Conservation (phyloP, 257 asterid species). For the Nicotiana otophora region DNA sequence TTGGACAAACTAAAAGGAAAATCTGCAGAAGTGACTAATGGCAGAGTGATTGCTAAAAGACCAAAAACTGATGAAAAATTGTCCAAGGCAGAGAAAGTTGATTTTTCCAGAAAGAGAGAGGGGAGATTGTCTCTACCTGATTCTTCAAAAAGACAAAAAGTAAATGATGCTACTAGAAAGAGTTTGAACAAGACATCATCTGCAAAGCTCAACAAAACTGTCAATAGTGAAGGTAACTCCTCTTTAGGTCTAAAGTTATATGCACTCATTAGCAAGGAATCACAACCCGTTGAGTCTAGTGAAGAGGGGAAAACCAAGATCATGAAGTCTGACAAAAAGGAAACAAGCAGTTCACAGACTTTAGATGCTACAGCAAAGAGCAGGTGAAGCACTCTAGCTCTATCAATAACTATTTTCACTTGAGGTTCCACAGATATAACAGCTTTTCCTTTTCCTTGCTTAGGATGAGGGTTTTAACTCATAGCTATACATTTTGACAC, state of each 20-base stretch:
- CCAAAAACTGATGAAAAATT: constrained; percentile 31
- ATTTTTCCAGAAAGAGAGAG: constrained; percentile 33
- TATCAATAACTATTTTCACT: background rate
- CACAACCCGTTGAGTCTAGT: constrained; percentile 26
- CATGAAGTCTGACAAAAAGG: constrained; percentile 30
- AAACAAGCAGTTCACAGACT: constrained; percentile 15
- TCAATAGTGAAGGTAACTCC: constrained; percentile 20
- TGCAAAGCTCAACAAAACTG: constrained; percentile 25
- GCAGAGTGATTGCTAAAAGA: constrained; percentile 23
- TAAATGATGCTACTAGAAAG: constrained; percentile 12
- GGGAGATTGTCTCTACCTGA: constrained; percentile 22
- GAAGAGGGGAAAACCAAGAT: constrained; percentile 28
- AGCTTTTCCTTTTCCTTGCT: background rate
- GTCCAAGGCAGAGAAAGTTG: constrained; percentile 23
- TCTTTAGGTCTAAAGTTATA: constrained; percentile 40
- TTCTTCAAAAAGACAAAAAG: constrained; percentile 33
- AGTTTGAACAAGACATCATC: constrained; percentile 21
- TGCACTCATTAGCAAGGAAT: constrained; percentile 22
- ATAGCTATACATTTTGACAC: background rate
- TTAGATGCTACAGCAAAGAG: constrained; percentile 53
- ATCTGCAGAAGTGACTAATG: constrained; percentile 22
- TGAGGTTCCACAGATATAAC: background rate
- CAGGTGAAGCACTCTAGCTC: constrained; percentile 42
- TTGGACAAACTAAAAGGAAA: constrained; percentile 18
- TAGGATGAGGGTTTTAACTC: background rate